A percentile compares a stretch with the other conserved stretches of the same genome.
Conservation (phyloP, 352 stramenopile genomes). For the Phytophthora nicotianae region DNA sequence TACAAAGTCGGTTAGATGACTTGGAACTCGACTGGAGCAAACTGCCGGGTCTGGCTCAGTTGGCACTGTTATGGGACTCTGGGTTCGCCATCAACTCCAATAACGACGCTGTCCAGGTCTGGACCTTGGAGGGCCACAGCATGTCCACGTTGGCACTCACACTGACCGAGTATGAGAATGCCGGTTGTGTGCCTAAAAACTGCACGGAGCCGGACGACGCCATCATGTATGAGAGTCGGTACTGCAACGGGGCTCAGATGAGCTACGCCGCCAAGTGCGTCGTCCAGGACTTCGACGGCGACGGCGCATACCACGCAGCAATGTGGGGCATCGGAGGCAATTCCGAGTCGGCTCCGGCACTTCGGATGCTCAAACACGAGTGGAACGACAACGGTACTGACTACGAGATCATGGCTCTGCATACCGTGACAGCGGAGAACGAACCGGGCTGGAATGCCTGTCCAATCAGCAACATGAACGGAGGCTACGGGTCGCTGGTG, state of each 20-base stretch:
- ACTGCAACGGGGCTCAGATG: slow-evolving; percentile 46
- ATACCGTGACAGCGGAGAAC: slow-evolving; percentile 16
- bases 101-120: slow-evolving; percentile 17
- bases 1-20: slow-evolving; percentile 14
- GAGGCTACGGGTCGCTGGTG: slow-evolving; percentile 34
- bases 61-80: slow-evolving; percentile 44
- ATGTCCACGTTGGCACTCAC: slow-evolving; percentile 40
- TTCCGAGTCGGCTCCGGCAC: not conserved
- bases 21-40: slow-evolving; percentile 21
- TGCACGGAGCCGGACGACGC: slow-evolving; percentile 33
- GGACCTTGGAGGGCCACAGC: slow-evolving; percentile 19
- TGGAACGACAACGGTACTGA: slow-evolving; percentile 8
- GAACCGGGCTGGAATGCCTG: slow-evolving; percentile 37
- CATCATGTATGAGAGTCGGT: slow-evolving; percentile 10
- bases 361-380: slow-evolving; percentile 23
- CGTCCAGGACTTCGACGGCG: slow-evolving; percentile 24
- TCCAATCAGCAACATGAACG: slow-evolving; percentile 1
- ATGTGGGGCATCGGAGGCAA: slow-evolving; percentile 35
- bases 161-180: slow-evolving; percentile 20
- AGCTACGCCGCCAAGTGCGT: slow-evolving; percentile 37
- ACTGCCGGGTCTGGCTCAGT: slow-evolving; percentile 32
- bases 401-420: slow-evolving; percentile 33
- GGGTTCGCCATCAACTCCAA: slow-evolving; percentile 25
- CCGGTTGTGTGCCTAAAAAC: slow-evolving; percentile 20
- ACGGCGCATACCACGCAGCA: slow-evolving; percentile 16